Evolutionary conservation across 2,329 filamentous ascomycete species (phyloP).

Genomic region (Trichophyton benhamiae): DNA sequence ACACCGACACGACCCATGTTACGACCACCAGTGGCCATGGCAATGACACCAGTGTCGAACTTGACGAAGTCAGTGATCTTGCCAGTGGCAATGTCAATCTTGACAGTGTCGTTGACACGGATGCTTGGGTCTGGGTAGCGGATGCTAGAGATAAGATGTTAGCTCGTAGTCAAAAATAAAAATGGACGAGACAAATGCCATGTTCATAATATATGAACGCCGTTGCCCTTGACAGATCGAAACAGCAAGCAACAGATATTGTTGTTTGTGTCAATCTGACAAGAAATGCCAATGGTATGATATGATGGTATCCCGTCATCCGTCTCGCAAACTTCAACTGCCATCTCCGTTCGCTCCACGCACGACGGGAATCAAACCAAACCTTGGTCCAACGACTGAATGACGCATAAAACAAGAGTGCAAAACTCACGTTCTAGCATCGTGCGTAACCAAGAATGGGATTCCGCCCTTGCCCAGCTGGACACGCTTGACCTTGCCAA

Average conservation of each 20-base stretch:
- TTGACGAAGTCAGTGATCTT: conserved; percentile 98
- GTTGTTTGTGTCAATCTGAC: conserved; percentile 9
- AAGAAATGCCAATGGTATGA: conserved; percentile 10
- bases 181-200: conserved; percentile 10
- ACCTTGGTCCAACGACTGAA: conserved; percentile 99
- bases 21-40: conserved; percentile 98
- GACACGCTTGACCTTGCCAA: conserved; percentile 99
- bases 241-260: conserved; percentile 17
- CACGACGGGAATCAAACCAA: conserved; percentile 52
- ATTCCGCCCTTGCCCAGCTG: conserved; percentile 99
- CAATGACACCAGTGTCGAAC: conserved; percentile 96
- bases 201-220: conserved; percentile 5
- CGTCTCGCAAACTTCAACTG: conserved; percentile 1
- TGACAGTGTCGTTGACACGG: conserved; percentile 99
- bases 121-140: conserved; percentile 96
- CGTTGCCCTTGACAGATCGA: conserved; percentile 1
- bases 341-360: not conserved
- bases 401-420: conserved; percentile 54
- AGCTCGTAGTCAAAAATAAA: conserved; percentile 18
- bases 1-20: conserved; percentile 99
- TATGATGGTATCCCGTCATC: conserved; percentile 2
- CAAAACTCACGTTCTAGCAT: conserved; percentile 99
- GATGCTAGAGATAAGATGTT: conserved; percentile 53
- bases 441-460: conserved; percentile 99
- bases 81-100: conserved; percentile 92